Evolutionary conservation across 768 basidiomycete genomes (phyloP), one percentile per base, ranked within the genome.

Genomic region (Pulveroboletus ravenelii): DNA sequence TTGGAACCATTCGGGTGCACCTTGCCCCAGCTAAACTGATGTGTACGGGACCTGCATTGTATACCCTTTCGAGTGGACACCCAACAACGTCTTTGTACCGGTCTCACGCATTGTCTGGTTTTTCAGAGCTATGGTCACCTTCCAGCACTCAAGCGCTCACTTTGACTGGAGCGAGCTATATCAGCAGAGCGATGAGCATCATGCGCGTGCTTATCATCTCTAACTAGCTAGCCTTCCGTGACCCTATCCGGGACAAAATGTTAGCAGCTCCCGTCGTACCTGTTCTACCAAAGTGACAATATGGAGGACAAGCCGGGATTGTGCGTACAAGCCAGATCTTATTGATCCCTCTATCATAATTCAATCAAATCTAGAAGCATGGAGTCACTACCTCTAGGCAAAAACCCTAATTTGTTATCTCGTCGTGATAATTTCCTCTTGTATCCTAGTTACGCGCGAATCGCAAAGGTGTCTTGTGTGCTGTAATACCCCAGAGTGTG

Each of bases 341-440:
- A 44, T 57, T 59, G 57, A 46, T 40, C 45, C 42, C 27, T 47
- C 42, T 42, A 50, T 57, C 47, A 53, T 44, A 50, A 32, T 54
- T 39, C 43, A 27, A 62, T 64, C 61, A 53, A 50, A 59, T 56
- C 49, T 51, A 47, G 60, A 62, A 63, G 57, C 54, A 53, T 57
- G 58, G 52, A 44, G 23, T 49, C 47, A 54, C 60, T 51, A 39
- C 53, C 42, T 62, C 62, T 63, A 63, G 63, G 35, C 45, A 60
- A 62, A 63, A 63, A 63, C 63, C 57, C 60, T 63, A 63, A 62
- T 50, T 53, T 53, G 23, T 44, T 43, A 50, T 56, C 60, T 62
- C 54, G 52, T 53, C 37, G 39, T 37, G 47, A 61, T 43, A 47
- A 35, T 56, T 57, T 46, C 60, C 54, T 48, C 47, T 38, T 65